Evolutionary conservation across 441 rosid species (phyloP).

Genomic region (Corymbia calophylla): DNA sequence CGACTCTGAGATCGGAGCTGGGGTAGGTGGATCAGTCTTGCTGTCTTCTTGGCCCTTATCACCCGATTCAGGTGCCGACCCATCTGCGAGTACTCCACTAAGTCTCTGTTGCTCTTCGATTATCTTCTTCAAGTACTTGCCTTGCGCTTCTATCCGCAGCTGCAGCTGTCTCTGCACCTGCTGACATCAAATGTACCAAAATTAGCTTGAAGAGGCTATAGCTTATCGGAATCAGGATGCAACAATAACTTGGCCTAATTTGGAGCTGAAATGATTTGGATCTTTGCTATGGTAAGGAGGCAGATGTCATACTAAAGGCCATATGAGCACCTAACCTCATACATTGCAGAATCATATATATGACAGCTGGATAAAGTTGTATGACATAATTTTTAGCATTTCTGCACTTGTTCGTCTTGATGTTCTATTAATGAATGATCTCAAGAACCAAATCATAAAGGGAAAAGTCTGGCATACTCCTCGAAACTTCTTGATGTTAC

Average conservation of each 20-base stretch:
- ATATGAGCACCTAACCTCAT: neutral
- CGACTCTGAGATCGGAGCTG: neutral
- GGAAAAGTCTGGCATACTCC: neutral
- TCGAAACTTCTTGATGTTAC: neutral
- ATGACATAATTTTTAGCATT: neutral
- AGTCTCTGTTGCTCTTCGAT: slow-evolving; percentile 96
- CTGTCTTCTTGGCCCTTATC: slow-evolving; percentile 17
- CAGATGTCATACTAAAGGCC: neutral
- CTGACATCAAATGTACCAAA: neutral
- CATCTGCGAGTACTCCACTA: slow-evolving; percentile 64
- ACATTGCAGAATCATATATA: neutral
- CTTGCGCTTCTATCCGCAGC: slow-evolving; percentile 95
- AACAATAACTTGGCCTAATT: neutral
- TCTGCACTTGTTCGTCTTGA: neutral
- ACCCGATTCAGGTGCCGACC: slow-evolving; percentile 33
- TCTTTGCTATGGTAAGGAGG: neutral
- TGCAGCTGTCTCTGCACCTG: slow-evolving; percentile 99
- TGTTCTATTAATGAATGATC: neutral
- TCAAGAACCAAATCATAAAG: neutral
- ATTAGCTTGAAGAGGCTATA: neutral
- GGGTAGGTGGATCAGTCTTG: neutral
- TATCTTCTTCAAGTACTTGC: slow-evolving; percentile 94
- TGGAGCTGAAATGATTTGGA: neutral
- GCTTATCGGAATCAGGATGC: neutral
- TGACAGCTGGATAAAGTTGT: neutral